Percentiles rank a stretch among this genome's conserved stretches.
phyloP scores from a whole-genome alignment of 306 rosid species.

The Begonia loranthoides region DNA sequence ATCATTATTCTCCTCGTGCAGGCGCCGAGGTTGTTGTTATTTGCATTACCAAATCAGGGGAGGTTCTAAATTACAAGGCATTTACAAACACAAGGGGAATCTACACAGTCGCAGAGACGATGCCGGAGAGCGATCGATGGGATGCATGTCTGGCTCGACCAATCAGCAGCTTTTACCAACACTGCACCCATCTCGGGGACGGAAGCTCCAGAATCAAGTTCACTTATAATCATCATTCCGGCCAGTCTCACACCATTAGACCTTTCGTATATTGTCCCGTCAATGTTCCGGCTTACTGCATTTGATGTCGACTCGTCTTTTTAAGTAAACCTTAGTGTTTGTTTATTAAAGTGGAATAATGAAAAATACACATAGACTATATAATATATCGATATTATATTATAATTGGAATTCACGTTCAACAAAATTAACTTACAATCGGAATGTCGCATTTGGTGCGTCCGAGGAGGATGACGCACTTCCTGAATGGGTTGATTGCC shows the following conservation, averaged over 20 bases:
- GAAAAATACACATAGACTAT: no score
- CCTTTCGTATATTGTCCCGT: conserved; percentile 59
- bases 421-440: no score
- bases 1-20: conserved; percentile 12
- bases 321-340: conserved; percentile 1
- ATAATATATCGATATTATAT: no score
- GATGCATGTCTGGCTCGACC: conserved; percentile 95
- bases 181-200: conserved; percentile 55
- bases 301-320: conserved; percentile 25
- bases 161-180: conserved; percentile 77
- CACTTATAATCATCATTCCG: conserved; percentile 74
- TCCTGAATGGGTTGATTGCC: no score
- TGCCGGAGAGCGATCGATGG: conserved; percentile 94
- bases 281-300: conserved; percentile 59
- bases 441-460: no score
- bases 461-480: no score
- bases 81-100: conserved; percentile 66
- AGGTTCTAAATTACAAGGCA: conserved; percentile 84
- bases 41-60: conserved; percentile 86
- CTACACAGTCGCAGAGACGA: conserved; percentile 85
- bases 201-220: conserved; percentile 68
- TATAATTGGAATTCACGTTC: no score
- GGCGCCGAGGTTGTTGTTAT: conserved; percentile 97
- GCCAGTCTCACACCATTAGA: conserved; percentile 57
- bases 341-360: no score